Evolutionary conservation across 2,329 filamentous ascomycete genomes (phyloP).

Genomic region (Alternaria consortialis): DNA sequence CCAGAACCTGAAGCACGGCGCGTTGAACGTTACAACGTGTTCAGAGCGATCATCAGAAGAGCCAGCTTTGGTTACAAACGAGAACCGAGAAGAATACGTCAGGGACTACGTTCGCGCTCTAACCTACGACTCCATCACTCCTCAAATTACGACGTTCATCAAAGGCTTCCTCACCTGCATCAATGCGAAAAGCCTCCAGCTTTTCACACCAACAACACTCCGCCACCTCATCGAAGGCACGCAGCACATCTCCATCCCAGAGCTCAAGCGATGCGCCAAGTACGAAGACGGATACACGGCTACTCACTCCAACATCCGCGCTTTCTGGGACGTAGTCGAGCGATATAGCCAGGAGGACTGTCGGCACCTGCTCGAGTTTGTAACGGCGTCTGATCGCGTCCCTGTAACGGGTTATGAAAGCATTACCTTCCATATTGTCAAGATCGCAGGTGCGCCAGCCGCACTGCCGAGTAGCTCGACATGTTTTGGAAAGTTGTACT

Average conservation of each 20-base stretch:
- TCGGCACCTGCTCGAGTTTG: constrained; percentile 85
- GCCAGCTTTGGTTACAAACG: constrained; percentile 78
- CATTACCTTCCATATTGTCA: constrained; percentile 84
- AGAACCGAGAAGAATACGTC: constrained; percentile 80
- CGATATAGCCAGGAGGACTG: constrained; percentile 73
- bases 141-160: constrained; percentile 82
- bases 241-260: constrained; percentile 78
- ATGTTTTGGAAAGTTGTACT: constrained; percentile 86
- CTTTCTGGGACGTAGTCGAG: constrained; percentile 86
- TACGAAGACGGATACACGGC: constrained; percentile 83
- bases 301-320: constrained; percentile 72
- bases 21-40: background rate
- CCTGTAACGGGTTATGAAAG: constrained; percentile 86
- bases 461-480: constrained; percentile 86
- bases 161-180: constrained; percentile 82
- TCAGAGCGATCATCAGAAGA: constrained; percentile 49
- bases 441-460: constrained; percentile 70
- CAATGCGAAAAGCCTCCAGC: constrained; percentile 70
- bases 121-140: constrained; percentile 59
- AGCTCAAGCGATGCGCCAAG: constrained; percentile 73
- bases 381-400: constrained; percentile 90
- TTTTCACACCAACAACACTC: constrained; percentile 60
- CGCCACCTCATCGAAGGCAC: constrained; percentile 84
- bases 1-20: constrained; percentile 61
- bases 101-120: constrained; percentile 74